Evolutionary conservation across 768 basidiomycete genomes (phyloP).

Genomic region (Pisolithus sp.): DNA sequence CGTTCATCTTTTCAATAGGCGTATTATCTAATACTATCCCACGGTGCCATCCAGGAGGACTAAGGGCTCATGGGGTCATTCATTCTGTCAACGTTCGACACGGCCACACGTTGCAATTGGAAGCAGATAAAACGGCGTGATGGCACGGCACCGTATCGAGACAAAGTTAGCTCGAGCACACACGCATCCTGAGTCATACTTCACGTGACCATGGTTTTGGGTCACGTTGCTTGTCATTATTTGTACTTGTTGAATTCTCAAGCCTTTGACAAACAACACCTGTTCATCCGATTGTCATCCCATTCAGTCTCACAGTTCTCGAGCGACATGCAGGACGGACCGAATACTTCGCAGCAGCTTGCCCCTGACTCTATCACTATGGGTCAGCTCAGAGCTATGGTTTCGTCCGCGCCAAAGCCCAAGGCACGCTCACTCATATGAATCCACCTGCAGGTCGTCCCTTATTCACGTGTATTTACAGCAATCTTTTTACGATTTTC

Average conservation of each 20-base stretch:
- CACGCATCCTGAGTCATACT: constrained; percentile 3
- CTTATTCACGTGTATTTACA: constrained; percentile 31
- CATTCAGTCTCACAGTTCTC: constrained; percentile 19
- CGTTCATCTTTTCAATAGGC: constrained; percentile 24
- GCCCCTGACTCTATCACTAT: constrained; percentile 71
- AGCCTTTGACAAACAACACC: constrained; percentile 19
- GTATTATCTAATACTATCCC: constrained; percentile 23
- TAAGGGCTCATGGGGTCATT: too few species aligned
- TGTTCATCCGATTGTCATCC: background rate
- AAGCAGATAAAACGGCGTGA: background rate
- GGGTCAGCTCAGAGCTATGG: constrained; percentile 73
- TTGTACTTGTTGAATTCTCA: constrained; percentile 20
- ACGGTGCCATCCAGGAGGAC: constrained; percentile 8
- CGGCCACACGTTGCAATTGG: background rate
- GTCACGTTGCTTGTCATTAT: constrained; percentile 11
- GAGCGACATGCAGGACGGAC: constrained; percentile 27
- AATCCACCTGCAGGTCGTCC: constrained; percentile 6
- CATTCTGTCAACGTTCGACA: background rate
- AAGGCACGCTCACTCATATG: constrained; percentile 44
- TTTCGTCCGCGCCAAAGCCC: constrained; percentile 62
- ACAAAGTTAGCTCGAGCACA: constrained; percentile 6
- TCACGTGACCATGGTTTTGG: background rate
- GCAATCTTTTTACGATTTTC: constrained; percentile 87
- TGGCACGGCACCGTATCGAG: background rate
- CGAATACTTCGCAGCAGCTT: constrained; percentile 29